These are phyloP conservation scores for Silene coronaria DNA, from an alignment of 179 eudicot genomes.

Conservation along the genomic window DNA sequence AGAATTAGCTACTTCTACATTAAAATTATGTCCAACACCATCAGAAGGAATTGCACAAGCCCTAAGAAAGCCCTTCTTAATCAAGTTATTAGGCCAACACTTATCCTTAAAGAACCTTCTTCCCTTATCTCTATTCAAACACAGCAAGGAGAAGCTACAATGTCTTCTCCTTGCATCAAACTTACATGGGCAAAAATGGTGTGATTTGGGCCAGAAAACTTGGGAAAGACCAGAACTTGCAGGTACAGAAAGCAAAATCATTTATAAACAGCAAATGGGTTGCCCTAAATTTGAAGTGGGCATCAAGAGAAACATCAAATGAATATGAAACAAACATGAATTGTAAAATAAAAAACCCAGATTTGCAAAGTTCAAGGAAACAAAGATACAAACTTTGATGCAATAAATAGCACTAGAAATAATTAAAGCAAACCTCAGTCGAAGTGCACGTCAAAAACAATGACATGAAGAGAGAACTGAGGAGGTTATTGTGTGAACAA, in stretches of 20 bases:
- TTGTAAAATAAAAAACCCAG: constrained; percentile 13
- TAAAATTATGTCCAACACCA: constrained; percentile 42
- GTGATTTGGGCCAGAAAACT: constrained; percentile 28
- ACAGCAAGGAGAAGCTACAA: constrained; percentile 24
- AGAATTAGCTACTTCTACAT: constrained; percentile 34
- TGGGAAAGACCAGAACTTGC: constrained; percentile 20
- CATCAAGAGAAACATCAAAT: constrained; percentile 23
- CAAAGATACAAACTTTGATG: constrained; percentile 16
- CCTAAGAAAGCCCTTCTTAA: constrained; percentile 19
- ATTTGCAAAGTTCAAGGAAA: background rate
- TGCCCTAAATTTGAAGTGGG: constrained; percentile 28
- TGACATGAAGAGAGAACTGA: background rate
- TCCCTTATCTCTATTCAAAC: constrained; percentile 23
- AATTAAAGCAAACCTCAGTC: background rate
- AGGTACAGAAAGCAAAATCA: constrained; percentile 23
- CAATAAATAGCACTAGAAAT: background rate
- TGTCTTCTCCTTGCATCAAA: constrained; percentile 14
- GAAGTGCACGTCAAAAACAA: constrained; percentile 11
- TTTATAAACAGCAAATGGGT: constrained; percentile 20
- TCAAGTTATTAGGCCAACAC: constrained; percentile 12
- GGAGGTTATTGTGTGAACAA: background rate
- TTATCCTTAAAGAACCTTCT: constrained; percentile 19
- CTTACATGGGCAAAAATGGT: constrained; percentile 4
- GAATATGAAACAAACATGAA: constrained; percentile 20
- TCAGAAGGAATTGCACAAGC: constrained; percentile 38